Conservation (phyloP, 805 yeast species). For the Candida qinlingensis region DNA sequence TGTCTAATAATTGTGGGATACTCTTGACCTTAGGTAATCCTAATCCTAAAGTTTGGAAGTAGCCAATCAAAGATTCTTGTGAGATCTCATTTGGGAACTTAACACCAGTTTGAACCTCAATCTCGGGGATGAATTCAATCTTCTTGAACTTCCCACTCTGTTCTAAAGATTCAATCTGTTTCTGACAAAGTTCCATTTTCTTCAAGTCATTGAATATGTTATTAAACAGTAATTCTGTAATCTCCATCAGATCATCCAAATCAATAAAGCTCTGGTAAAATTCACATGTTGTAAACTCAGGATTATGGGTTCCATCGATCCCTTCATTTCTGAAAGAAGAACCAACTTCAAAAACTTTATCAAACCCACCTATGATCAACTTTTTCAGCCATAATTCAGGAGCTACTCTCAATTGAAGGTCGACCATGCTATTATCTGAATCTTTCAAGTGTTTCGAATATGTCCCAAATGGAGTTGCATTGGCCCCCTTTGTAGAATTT, state of each 20-base stretch:
- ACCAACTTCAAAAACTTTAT: conserved; percentile 83
- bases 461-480: conserved; percentile 83
- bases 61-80: conserved; percentile 35
- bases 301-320: conserved; percentile 87
- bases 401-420: conserved; percentile 73
- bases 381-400: conserved; percentile 94
- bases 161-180: conserved; percentile 4
- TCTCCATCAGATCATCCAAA: conserved; percentile 57
- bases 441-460: conserved; percentile 29
- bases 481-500: conserved; percentile 78
- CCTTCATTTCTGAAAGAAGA: conserved; percentile 88
- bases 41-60: conserved; percentile 27
- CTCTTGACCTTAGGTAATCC: conserved; percentile 36
- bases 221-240: conserved; percentile 56
- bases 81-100: conserved; percentile 42
- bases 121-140: conserved; percentile 62
- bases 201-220: conserved; percentile 33
- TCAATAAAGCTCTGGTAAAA: conserved; percentile 72
- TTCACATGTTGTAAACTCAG: conserved; percentile 89
- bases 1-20: conserved; percentile 59
- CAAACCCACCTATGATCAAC: conserved; percentile 78
- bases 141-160: conserved; percentile 27
- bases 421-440: conserved; percentile 18
- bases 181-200: conserved; percentile 6
- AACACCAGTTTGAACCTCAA: conserved; percentile 49